Percentiles rank a stretch among this genome's conserved stretches.
These are phyloP conservation scores for Alternaria arbusti DNA, from an alignment of 2,329 filamentous ascomycete species.

Conservation along the genomic window DNA sequence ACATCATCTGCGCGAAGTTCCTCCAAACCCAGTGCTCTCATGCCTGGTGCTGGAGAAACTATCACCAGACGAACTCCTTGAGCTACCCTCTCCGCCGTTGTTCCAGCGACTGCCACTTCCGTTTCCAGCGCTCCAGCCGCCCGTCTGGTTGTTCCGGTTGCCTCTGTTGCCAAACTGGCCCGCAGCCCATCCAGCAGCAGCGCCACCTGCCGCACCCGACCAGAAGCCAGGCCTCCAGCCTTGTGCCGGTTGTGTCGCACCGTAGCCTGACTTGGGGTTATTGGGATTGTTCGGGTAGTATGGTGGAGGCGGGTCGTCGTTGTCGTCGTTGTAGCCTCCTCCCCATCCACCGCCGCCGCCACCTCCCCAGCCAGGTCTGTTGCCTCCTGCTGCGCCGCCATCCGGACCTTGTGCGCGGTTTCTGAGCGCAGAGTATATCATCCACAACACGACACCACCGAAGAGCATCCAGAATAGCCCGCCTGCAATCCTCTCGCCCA, in stretches of 20 bases:
- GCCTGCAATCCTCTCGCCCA: slow-evolving; percentile 37
- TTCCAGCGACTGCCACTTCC: slow-evolving; percentile 41
- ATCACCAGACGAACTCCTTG: slow-evolving; percentile 41
- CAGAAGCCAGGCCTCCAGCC: slow-evolving; percentile 78
- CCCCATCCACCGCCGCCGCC: slow-evolving; percentile 53
- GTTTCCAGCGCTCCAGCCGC: slow-evolving; percentile 39
- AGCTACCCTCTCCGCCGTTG: slow-evolving; percentile 49
- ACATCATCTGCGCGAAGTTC: slow-evolving; percentile 58
- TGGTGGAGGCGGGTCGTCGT: slow-evolving; percentile 59
- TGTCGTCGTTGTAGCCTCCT: slow-evolving; percentile 36
- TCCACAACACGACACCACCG: slow-evolving; percentile 64
- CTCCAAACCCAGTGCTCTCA: slow-evolving; percentile 76
- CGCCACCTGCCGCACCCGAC: slow-evolving; percentile 71
- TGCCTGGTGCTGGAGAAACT: slow-evolving; percentile 60
- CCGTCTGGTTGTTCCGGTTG: slow-evolving; percentile 51
- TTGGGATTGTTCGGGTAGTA: slow-evolving; percentile 46
- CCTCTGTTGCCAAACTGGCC: slow-evolving; percentile 48
- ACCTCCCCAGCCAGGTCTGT: slow-evolving; percentile 45
- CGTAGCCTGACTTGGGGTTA: slow-evolving; percentile 29
- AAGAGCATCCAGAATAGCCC: slow-evolving; percentile 69
- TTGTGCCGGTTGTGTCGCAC: slow-evolving; percentile 47
- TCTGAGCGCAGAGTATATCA: slow-evolving; percentile 63
- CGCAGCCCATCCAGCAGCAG: slow-evolving; percentile 71
- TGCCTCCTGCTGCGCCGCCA: slow-evolving; percentile 28
- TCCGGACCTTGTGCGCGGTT: slow-evolving; percentile 35